phyloP scores from a whole-genome alignment of 768 basidiomycete species.

The Lactarius trivialis region DNA sequence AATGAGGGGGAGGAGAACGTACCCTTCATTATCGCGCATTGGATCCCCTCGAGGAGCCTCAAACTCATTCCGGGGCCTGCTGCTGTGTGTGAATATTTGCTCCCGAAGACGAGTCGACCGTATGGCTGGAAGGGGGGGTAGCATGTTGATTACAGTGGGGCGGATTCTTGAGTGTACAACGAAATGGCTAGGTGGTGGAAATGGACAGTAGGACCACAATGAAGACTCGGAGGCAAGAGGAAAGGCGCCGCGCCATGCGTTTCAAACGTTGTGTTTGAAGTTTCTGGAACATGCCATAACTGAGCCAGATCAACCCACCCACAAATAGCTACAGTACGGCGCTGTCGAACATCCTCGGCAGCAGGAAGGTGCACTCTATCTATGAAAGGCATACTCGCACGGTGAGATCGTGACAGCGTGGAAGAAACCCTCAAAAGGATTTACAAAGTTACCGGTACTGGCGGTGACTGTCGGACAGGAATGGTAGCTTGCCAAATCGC shows the following conservation, averaged over 20 bases:
- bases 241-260: neutral
- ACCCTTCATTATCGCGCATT: neutral
- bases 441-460: neutral
- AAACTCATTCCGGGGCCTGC: neutral
- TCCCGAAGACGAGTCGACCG: neutral
- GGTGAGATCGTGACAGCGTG: neutral
- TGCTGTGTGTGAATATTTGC: constrained; percentile 6
- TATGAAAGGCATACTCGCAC: neutral
- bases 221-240: neutral
- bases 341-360: neutral
- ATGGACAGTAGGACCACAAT: neutral
- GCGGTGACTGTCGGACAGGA: neutral
- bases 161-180: neutral
- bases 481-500: neutral
- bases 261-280: neutral
- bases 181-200: neutral
- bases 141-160: neutral
- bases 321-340: neutral
- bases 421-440: neutral
- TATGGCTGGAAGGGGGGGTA: constrained; percentile 2
- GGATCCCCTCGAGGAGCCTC: neutral
- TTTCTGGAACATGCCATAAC: neutral
- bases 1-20: neutral
- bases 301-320: neutral
- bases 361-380: neutral